phyloP scores from a whole-genome alignment of 2,329 filamentous ascomycete species.

The Remersonia thermophila region DNA sequence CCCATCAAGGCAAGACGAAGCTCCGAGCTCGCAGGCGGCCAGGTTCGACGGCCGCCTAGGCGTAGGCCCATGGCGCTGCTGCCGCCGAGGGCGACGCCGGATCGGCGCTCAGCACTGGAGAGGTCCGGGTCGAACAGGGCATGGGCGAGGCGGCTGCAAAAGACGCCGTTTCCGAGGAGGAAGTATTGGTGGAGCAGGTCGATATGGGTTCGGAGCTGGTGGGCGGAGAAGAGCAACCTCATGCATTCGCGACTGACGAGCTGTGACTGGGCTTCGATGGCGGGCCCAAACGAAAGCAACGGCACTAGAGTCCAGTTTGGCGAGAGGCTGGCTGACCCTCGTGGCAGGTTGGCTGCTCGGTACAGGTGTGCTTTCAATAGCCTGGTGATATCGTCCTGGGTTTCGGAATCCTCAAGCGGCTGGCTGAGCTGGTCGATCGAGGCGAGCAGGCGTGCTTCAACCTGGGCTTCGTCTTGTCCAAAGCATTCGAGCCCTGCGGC shows the following conservation, averaged over 20 bases:
- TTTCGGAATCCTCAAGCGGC: conserved; percentile 19
- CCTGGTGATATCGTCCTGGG: conserved; percentile 26
- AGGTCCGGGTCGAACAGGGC: conserved; percentile 78
- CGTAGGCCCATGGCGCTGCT: conserved; percentile 62
- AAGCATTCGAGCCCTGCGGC: conserved; percentile 32
- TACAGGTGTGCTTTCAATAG: conserved; percentile 31
- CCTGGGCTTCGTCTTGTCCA: conserved; percentile 32
- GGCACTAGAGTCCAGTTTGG: conserved; percentile 50
- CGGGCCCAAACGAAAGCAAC: conserved; percentile 61
- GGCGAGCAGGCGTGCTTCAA: conserved; percentile 35
- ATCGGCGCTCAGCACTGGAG: conserved; percentile 61
- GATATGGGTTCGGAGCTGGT: conserved; percentile 61
- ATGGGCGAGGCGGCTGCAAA: conserved; percentile 66
- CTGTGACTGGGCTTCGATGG: conserved; percentile 61
- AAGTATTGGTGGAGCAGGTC: conserved; percentile 68
- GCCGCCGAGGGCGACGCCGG: conserved; percentile 53
- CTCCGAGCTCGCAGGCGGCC: conserved; percentile 92
- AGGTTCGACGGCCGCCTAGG: conserved; percentile 66
- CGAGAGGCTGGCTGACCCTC: conserved; percentile 21
- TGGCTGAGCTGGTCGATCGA: conserved; percentile 38
- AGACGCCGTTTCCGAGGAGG: conserved; percentile 72
- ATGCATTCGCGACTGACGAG: conserved; percentile 69
- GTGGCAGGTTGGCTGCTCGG: conserved; percentile 8
- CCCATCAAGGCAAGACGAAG: conserved; percentile 82
- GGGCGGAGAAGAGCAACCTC: conserved; percentile 59